Percentiles rank a stretch among this genome's conserved stretches.
Conservation (phyloP, 495 filamentous ascomycete genomes). For the Trichoderma orchidacearum region DNA sequence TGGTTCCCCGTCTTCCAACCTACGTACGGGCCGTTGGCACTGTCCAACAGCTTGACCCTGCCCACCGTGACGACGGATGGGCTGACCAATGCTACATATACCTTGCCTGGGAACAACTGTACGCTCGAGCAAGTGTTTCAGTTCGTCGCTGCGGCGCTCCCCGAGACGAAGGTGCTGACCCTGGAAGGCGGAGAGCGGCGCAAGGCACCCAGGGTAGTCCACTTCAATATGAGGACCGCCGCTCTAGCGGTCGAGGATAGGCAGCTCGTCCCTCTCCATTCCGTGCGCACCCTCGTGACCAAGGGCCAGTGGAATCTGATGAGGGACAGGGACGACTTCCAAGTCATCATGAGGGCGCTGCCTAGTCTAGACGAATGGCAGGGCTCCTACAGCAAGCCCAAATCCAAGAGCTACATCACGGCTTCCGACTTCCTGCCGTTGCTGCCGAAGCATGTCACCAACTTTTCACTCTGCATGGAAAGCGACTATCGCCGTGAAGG, state of each 20-base stretch:
- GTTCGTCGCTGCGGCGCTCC: slow-evolving; percentile 42
- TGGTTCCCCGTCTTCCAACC: slow-evolving; percentile 62
- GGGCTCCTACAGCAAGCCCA: slow-evolving; percentile 54
- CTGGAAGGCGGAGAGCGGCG: slow-evolving; percentile 63
- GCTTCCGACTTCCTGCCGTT: slow-evolving; percentile 43
- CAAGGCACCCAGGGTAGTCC: slow-evolving; percentile 34
- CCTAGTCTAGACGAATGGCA: slow-evolving; percentile 59
- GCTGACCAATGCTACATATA: slow-evolving; percentile 36
- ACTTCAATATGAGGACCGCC: not conserved
- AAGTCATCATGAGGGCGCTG: slow-evolving; percentile 41
- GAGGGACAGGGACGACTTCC: slow-evolving; percentile 48
- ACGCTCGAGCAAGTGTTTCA: slow-evolving; percentile 53
- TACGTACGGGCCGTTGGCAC: slow-evolving; percentile 25
- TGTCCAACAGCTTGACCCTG: slow-evolving; percentile 24
- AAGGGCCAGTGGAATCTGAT: slow-evolving; percentile 68
- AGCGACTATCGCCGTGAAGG: slow-evolving; percentile 48
- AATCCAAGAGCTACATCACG: slow-evolving; percentile 51
- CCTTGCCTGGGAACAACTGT: slow-evolving; percentile 46
- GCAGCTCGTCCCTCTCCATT: slow-evolving; percentile 26
- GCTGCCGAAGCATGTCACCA: slow-evolving; percentile 37
- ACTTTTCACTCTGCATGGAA: slow-evolving; percentile 53
- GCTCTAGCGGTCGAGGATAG: not conserved
- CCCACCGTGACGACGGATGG: slow-evolving; percentile 32
- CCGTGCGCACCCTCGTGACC: slow-evolving; percentile 47
- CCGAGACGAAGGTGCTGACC: slow-evolving; percentile 49